phyloP scores from a whole-genome alignment of 768 basidiomycete species.

The Lyophyllum shimeji region DNA sequence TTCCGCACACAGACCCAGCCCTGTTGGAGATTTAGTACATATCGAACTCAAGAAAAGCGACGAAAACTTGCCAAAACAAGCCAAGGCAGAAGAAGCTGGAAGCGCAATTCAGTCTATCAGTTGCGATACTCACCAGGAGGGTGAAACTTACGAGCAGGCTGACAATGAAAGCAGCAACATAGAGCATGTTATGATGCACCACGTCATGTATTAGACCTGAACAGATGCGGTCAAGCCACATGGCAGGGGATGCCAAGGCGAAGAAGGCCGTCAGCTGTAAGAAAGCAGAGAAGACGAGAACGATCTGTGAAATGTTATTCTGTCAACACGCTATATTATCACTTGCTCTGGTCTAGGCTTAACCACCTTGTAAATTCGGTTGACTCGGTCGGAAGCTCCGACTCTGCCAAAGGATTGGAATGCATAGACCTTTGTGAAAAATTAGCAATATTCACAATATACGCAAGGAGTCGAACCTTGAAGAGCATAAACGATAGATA shows the following conservation, averaged over 20 bases:
- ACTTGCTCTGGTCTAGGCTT: neutral
- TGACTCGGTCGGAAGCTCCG: slow-evolving; percentile 43
- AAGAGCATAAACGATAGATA: slow-evolving; percentile 42
- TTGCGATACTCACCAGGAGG: no score
- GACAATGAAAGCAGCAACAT: slow-evolving; percentile 40
- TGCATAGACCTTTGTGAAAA: slow-evolving; percentile 37
- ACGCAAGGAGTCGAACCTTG: slow-evolving; percentile 29
- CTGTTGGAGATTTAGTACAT: slow-evolving; percentile 23
- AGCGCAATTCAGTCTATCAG: neutral
- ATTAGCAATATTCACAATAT: neutral
- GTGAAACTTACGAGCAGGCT: slow-evolving; percentile 37
- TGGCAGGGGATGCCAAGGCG: slow-evolving; percentile 39
- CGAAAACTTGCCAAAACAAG: slow-evolving; percentile 34
- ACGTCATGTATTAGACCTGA: slow-evolving; percentile 32
- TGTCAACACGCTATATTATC: neutral
- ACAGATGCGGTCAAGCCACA: slow-evolving; percentile 52
- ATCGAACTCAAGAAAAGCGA: neutral
- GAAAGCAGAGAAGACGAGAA: slow-evolving; percentile 47
- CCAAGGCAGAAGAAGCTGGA: slow-evolving; percentile 49
- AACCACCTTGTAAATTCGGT: slow-evolving; percentile 47
- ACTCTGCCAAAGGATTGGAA: slow-evolving; percentile 47
- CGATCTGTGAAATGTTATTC: slow-evolving; percentile 32
- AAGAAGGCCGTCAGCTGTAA: slow-evolving; percentile 53
- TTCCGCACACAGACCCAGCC: slow-evolving; percentile 49
- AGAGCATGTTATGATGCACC: slow-evolving; percentile 33